A percentile compares a stretch with the other conserved stretches of the same genome.
phyloP scores from a whole-genome alignment of 306 rosid genomes.

The Lithocarpus polystachyus region DNA sequence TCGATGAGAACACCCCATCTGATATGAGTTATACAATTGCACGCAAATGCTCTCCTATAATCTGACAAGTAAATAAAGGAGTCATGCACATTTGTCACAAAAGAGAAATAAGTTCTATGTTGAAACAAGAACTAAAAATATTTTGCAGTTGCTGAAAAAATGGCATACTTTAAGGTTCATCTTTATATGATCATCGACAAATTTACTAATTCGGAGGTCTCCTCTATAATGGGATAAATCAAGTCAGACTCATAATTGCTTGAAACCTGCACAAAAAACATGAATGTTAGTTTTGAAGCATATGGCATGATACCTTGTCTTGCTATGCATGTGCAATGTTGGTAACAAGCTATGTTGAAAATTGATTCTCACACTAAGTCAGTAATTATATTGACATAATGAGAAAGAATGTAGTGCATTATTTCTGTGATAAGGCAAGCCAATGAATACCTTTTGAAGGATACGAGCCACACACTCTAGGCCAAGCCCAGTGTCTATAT shows the following conservation, averaged over 20 bases:
- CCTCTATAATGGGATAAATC: conserved; percentile 89
- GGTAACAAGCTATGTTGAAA: neutral
- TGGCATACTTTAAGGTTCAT: conserved; percentile 64
- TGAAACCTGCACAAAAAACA: conserved; percentile 67
- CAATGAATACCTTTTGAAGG: conserved; percentile 71
- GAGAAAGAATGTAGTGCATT: neutral
- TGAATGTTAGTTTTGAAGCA: conserved; percentile 20
- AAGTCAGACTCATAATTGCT: conserved; percentile 93
- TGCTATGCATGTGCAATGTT: neutral
- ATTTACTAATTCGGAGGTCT: conserved; percentile 65
- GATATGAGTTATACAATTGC: conserved; percentile 91
- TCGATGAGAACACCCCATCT: conserved; percentile 89
- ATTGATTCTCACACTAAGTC: neutral
- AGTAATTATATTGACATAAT: neutral
- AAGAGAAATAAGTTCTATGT: conserved; percentile 3
- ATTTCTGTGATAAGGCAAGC: conserved; percentile 12
- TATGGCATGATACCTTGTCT: conserved; percentile 10
- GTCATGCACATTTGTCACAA: conserved; percentile 2
- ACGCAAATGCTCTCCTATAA: conserved; percentile 96
- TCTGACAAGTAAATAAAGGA: conserved; percentile 39
- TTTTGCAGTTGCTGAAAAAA: conserved; percentile 12
- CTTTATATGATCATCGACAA: conserved; percentile 69
- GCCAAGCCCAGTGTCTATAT: conserved; percentile 95
- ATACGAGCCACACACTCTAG: conserved; percentile 93
- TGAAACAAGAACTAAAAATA: conserved; percentile 17